These are phyloP conservation scores for Fraxinus cuspidata DNA, from an alignment of 257 asterid genomes.

Conservation along the genomic window DNA sequence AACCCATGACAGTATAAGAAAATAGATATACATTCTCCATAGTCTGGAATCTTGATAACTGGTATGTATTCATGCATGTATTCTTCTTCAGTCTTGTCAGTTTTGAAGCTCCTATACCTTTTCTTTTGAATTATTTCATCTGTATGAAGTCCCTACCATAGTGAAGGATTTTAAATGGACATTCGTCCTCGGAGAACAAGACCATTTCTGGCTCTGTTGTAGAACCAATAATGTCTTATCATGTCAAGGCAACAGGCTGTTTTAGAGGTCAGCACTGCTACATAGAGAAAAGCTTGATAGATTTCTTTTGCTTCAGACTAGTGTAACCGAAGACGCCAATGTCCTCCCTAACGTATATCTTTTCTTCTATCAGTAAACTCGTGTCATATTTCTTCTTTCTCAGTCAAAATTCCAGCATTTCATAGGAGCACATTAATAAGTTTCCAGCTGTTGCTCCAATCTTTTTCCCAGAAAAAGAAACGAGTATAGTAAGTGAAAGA, in stretches of 20 bases:
- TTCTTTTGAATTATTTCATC: neutral
- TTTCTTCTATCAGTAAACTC: neutral
- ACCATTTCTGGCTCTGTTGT: neutral
- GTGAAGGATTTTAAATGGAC: neutral
- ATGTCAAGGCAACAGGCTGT: neutral
- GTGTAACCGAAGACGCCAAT: neutral
- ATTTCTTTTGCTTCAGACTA: neutral
- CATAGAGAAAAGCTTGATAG: neutral
- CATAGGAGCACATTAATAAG: neutral
- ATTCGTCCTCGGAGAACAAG: neutral
- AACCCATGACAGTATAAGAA: no score
- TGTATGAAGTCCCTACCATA: neutral
- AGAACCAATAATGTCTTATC: neutral
- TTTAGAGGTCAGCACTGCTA: neutral
- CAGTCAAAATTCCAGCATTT: neutral
- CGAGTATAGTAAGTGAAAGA: conserved; percentile 4
- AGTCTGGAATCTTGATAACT: neutral
- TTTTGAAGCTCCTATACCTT: neutral
- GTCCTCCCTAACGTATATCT: neutral
- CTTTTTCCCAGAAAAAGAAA: neutral
- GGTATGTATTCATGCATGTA: neutral
- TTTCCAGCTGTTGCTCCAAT: neutral
- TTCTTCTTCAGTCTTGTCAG: neutral
- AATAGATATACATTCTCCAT: no score
- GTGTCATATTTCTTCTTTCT: neutral